A percentile compares a stretch with the other conserved stretches of the same genome.
These are phyloP conservation scores for Trichoderma sp. DNA, from an alignment of 2,329 filamentous ascomycete genomes.

Conservation along the genomic window DNA sequence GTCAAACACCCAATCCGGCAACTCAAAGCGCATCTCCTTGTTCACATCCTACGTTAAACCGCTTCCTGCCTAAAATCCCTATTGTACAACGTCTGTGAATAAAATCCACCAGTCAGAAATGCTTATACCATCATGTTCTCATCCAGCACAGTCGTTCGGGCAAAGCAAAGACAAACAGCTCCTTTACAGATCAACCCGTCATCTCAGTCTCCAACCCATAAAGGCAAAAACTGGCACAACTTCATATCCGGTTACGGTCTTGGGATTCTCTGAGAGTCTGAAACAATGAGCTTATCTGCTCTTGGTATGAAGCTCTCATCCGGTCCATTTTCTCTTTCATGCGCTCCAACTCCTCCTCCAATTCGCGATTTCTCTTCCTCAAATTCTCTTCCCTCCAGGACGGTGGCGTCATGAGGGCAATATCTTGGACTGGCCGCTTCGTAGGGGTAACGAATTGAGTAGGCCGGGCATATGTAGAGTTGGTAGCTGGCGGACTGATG, in stretches of 20 bases:
- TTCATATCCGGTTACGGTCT: background rate
- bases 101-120: slow-evolving; percentile 9
- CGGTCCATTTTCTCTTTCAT: background rate
- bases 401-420: background rate
- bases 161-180: background rate
- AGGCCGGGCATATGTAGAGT: background rate
- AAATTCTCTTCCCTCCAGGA: slow-evolving; percentile 8
- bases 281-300: slow-evolving; percentile 1
- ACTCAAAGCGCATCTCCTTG: background rate
- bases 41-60: background rate
- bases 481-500: background rate
- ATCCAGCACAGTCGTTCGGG: background rate
- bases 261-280: background rate
- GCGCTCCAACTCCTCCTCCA: slow-evolving; percentile 1
- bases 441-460: background rate
- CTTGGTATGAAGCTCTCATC: background rate
- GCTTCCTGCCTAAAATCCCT: background rate
- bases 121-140: background rate
- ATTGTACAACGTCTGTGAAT: background rate
- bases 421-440: background rate
- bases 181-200: background rate
- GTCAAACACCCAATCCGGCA: background rate
- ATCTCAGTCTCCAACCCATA: background rate
- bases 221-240: background rate
- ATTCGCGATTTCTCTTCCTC: slow-evolving; percentile 4